Conservation (phyloP, 441 rosid species). For the Croton setiger region DNA sequence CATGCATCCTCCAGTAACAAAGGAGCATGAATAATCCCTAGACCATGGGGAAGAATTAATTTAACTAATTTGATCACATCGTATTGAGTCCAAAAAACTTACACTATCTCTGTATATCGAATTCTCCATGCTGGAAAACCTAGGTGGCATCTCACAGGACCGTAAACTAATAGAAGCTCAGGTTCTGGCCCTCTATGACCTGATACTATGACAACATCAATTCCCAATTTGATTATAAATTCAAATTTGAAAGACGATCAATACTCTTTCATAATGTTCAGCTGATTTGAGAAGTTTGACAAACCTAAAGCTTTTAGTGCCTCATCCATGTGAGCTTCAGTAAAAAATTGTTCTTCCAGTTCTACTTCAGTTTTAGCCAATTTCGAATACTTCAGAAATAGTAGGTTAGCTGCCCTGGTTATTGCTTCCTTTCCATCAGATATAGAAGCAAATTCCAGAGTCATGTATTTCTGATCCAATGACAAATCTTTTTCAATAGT, state of each 20-base stretch:
- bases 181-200: slow-evolving; percentile 72
- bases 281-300: slow-evolving; percentile 29
- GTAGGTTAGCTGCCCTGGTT: slow-evolving; percentile 75
- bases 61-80: slow-evolving; percentile 1
- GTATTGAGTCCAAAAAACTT: slow-evolving; percentile 27
- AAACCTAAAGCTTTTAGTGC: slow-evolving; percentile 65
- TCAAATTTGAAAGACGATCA: slow-evolving; percentile 7
- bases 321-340: slow-evolving; percentile 64
- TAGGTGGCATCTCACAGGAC: slow-evolving; percentile 77
- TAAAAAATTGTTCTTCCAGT: slow-evolving; percentile 44
- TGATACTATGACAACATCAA: slow-evolving; percentile 31
- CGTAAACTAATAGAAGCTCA: slow-evolving; percentile 78
- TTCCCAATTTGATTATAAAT: slow-evolving; percentile 7
- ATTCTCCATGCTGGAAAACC: slow-evolving; percentile 96
- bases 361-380: slow-evolving; percentile 28
- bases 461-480: slow-evolving; percentile 29
- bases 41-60: neutral
- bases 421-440: slow-evolving; percentile 86
- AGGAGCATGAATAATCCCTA: no score
- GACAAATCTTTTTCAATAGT: slow-evolving; percentile 29
- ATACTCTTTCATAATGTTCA: slow-evolving; percentile 3
- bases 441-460: slow-evolving; percentile 62
- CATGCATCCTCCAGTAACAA: no score
- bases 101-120: slow-evolving; percentile 84
- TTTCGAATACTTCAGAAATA: slow-evolving; percentile 45